Evolutionary conservation across 192 early-diverging fungal genomes (phyloP).

Genomic region (Backusella mclennaniae): DNA sequence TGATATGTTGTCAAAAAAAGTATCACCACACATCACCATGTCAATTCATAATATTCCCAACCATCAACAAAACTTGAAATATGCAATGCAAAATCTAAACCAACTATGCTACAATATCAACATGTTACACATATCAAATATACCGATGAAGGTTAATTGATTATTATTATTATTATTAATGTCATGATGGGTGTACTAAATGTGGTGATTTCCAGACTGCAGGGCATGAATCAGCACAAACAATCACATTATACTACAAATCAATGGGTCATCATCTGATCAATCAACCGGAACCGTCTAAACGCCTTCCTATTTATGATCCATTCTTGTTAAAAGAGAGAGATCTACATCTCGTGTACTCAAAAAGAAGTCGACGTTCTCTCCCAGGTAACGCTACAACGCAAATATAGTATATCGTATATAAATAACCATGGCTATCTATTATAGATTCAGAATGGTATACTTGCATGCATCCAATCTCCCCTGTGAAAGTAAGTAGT

Average conservation of each 20-base stretch:
- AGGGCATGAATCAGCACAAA: constrained; percentile 8
- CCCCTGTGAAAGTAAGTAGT: constrained; percentile 16
- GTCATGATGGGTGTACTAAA: background rate
- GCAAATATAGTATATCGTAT: background rate
- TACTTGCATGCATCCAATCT: constrained; percentile 22
- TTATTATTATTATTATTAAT: background rate
- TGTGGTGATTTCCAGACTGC: background rate
- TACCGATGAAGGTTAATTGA: constrained; percentile 22
- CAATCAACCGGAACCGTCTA: constrained; percentile 3
- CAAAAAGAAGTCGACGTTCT: constrained; percentile 16
- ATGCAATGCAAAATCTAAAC: constrained; percentile 16
- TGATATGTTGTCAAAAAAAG: background rate
- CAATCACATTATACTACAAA: constrained; percentile 14
- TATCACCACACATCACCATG: constrained; percentile 14
- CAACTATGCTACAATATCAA: constrained; percentile 23
- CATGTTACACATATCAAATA: constrained; percentile 8
- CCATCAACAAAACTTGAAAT: background rate
- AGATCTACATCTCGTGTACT: constrained; percentile 5
- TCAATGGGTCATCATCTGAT: constrained; percentile 1
- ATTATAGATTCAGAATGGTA: constrained; percentile 20
- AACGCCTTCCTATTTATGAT: background rate
- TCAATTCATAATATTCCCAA: constrained; percentile 24
- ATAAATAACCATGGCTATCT: background rate
- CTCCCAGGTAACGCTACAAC: constrained; percentile 5
- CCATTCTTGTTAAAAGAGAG: constrained; percentile 4